Percentiles rank a stretch among this genome's conserved stretches.
phyloP scores from a whole-genome alignment of 2,329 filamentous ascomycete genomes.

The Bisporella sp. region DNA sequence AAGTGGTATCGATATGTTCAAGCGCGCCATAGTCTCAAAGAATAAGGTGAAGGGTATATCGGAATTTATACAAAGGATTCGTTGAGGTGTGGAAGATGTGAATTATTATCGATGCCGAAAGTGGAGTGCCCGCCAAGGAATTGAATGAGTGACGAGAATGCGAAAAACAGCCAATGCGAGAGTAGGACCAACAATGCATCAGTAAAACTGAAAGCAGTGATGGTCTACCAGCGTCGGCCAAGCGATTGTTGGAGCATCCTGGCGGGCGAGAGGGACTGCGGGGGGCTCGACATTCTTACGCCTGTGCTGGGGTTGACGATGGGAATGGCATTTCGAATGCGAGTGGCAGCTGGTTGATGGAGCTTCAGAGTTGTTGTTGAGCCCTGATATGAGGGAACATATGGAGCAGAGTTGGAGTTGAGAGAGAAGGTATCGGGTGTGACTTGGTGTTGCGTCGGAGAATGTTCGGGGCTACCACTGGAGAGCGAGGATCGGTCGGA shows the following conservation, averaged over 20 bases:
- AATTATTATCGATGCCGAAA: constrained; percentile 25
- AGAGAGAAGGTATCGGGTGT: constrained; percentile 69
- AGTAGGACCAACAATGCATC: constrained; percentile 16
- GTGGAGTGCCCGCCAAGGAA: constrained; percentile 23
- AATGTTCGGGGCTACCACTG: constrained; percentile 87
- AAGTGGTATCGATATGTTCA: constrained; percentile 28
- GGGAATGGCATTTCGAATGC: constrained; percentile 89
- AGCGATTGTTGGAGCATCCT: constrained; percentile 41
- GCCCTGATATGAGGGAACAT: constrained; percentile 60
- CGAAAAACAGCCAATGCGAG: constrained; percentile 24
- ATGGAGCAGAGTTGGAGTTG: constrained; percentile 59
- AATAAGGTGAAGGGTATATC: constrained; percentile 18
- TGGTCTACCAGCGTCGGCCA: constrained; percentile 25
- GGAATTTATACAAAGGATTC: constrained; percentile 29
- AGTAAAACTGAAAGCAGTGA: constrained; percentile 15
- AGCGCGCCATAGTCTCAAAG: constrained; percentile 26
- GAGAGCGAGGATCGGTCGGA: constrained; percentile 94
- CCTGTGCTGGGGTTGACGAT: constrained; percentile 96
- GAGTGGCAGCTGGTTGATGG: constrained; percentile 84
- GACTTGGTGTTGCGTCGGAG: constrained; percentile 76
- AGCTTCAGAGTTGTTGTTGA: constrained; percentile 67
- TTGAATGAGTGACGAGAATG: constrained; percentile 20
- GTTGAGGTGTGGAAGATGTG: constrained; percentile 24
- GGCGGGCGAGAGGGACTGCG: constrained; percentile 60
- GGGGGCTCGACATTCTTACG: constrained; percentile 80